Evolutionary conservation across 2,329 filamentous ascomycete genomes (phyloP), one percentile per base, ranked within the genome.

Genomic region (Sclerotinia minor): DNA sequence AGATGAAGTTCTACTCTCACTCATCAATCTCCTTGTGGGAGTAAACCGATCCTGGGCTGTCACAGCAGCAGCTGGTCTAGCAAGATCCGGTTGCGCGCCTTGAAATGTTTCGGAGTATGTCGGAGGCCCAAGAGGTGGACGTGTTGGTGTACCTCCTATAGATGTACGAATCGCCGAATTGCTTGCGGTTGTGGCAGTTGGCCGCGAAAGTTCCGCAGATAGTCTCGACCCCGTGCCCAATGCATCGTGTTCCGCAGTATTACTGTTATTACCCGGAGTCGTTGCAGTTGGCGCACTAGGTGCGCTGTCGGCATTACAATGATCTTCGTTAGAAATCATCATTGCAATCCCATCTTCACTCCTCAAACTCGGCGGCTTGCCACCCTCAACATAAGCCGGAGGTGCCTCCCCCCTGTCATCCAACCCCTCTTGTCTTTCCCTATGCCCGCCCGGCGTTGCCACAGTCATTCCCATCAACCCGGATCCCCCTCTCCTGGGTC

Each of bases 371-470:
- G 75, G 75, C 21, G 75, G 75, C 54, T 77, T 77, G 5, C 53
- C 59, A 3, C 69, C 73, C 15, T 71, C 70, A 6, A 68, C 80
- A 75, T 90, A 90, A 0, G 87, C 86, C 59, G 88, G 88, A 61
- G 88, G 88, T 13, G 87, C 85, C 75, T 89, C 86, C 38, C 87
- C 88, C 54, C 83, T 77, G 78, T 89, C 87, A 74, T 90, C 83
- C 67, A 89, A 76, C 0, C 88, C 88, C 71, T 90, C 87, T 57
- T 83, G 49, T 24, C n/a, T 52, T 52, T 64, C 67, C 32, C 49
- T 55, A 21, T 53, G 29, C 35, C 26, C 59, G 3, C 50, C 49
- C 47, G 64, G 35, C 3, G 35, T n/a, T 5, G 63, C 65, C 11
- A 57, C 65, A 8, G 58, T 67, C 53, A 69, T 68, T 8, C 68